Base-by-base conservation (phyloP, 2,329 filamentous ascomycete species). In the Sarocladium strictum region DNA sequence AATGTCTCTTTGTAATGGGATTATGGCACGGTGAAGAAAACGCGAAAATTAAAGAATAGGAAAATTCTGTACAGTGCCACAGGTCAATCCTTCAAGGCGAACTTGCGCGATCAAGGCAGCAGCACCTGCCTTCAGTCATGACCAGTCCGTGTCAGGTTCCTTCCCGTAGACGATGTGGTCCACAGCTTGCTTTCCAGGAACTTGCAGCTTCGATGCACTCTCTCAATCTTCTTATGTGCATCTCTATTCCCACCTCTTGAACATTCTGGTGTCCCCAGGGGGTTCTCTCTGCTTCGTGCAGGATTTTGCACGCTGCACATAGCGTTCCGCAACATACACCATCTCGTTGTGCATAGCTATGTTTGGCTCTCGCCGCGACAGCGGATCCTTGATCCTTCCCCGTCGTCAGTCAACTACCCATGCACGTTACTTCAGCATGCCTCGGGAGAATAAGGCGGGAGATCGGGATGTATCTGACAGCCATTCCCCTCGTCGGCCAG, bases 1-100 rank as follows among this genome's bases (percentile, higher is more conserved):
- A 75, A 80, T 56, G 69, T 80, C 6, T 24, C 7, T 12, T 24
- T 53, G 17, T 53, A 21, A 29, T n/a, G n/a, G n/a, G n/a, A n/a
- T n/a, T n/a, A 14, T 15, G 5, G 24, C n/a, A n/a, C 14, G 26
- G 6, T 52, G 29, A 7, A 15, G 24, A 24, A 43, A 9, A 24
- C 10, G n/a, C 6, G 19, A 17, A 24, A 43, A 43, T 10, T n/a
- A n/a, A n/a, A n/a, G n/a, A n/a, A n/a, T n/a, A n/a, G n/a, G n/a
- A n/a, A n/a, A n/a, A 38, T 10, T 38, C 9, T n/a, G 6, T 10
- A 6, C 35, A 38, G 14, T 38, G 35, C 35, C 32, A 15, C 32
- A 33, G 9, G 9, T 33, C 32, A 15, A 33, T 33, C 32, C 32
- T 33, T 33, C 32, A 15, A 9, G 15, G 9, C 15, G 9, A 33